Evolutionary conservation across 1,139 yeast genomes (phyloP).

Genomic region (Candida albicans): DNA sequence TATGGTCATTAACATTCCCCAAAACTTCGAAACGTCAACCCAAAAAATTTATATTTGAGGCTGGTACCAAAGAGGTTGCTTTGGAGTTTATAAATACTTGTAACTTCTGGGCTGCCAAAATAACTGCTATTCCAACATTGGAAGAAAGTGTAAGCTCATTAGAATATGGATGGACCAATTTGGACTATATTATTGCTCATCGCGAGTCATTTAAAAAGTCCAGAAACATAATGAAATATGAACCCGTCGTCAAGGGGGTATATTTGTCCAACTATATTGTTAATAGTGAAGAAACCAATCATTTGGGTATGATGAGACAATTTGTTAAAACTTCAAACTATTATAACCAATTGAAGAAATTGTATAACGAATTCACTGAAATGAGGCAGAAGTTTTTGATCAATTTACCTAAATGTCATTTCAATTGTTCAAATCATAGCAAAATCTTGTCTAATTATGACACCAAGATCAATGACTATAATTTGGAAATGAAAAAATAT

Average conservation of each 20-base stretch:
- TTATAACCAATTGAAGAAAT: conserved; percentile 41
- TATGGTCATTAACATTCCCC: conserved; percentile 45
- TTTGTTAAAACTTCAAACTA: conserved; percentile 46
- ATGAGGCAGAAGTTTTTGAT: conserved; percentile 32
- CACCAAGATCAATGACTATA: conserved; percentile 41
- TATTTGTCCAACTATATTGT: conserved; percentile 40
- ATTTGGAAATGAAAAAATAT: conserved; percentile 40
- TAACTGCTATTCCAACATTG: conserved; percentile 72
- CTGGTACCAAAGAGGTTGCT: conserved; percentile 72
- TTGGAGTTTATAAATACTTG: conserved; percentile 72
- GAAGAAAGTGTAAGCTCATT: conserved; percentile 65
- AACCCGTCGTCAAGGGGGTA: conserved; percentile 36
- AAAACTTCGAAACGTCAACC: conserved; percentile 31
- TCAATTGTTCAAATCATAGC: conserved; percentile 37
- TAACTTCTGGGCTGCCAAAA: conserved; percentile 88
- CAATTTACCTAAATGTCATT: conserved; percentile 28
- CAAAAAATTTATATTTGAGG: conserved; percentile 47
- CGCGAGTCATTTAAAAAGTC: conserved; percentile 37
- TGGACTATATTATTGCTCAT: conserved; percentile 36
- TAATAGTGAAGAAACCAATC: conserved; percentile 27
- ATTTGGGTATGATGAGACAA: conserved; percentile 49
- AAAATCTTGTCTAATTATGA: conserved; percentile 39
- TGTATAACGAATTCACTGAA: conserved; percentile 36
- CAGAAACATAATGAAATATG: conserved; percentile 42
- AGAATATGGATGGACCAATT: conserved; percentile 79